Percentiles rank a stretch among this genome's conserved stretches.
These are phyloP conservation scores for Endoconidiophora polonica DNA, from an alignment of 2,329 filamentous ascomycete species.

Conservation along the genomic window DNA sequence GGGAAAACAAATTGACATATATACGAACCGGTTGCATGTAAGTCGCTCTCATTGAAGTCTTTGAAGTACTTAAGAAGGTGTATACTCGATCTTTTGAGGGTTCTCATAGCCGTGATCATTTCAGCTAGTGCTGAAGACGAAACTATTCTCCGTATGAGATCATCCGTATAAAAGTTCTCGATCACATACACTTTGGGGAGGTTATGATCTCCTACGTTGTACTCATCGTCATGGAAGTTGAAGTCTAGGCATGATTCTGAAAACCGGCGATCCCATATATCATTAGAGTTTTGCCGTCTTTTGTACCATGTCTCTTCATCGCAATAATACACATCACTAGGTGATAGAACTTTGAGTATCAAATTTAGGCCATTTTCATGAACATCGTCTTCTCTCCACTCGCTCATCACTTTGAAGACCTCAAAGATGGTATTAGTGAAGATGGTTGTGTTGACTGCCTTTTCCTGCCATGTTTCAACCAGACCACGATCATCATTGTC, in stretches of 20 bases:
- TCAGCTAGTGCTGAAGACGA: constrained; percentile 15
- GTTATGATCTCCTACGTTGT: constrained; percentile 25
- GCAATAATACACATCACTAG: constrained; percentile 15
- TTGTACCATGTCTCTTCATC: constrained; percentile 14
- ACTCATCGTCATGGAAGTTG: constrained; percentile 50
- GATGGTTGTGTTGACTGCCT: constrained; percentile 10
- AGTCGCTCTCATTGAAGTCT: too few species aligned
- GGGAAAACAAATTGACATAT: neutral
- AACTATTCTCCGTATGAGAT: constrained; percentile 13
- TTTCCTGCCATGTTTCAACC: constrained; percentile 14
- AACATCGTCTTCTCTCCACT: constrained; percentile 14
- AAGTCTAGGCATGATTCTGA: constrained; percentile 45
- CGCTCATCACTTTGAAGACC: constrained; percentile 12
- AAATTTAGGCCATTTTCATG: constrained; percentile 14
- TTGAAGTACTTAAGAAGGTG: too few species aligned
- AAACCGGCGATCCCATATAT: constrained; percentile 16
- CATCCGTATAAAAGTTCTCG: constrained; percentile 13
- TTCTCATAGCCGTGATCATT: constrained; percentile 12
- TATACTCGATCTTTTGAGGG: too few species aligned
- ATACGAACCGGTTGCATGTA: neutral
- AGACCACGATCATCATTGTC: constrained; percentile 6
- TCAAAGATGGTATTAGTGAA: constrained; percentile 9
- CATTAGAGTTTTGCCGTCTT: constrained; percentile 14
- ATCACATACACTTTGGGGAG: constrained; percentile 30
- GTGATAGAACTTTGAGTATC: constrained; percentile 13